Evolutionary conservation across 2,329 filamentous ascomycete species (phyloP).

Genomic region (Pseudogymnoascus sp.): DNA sequence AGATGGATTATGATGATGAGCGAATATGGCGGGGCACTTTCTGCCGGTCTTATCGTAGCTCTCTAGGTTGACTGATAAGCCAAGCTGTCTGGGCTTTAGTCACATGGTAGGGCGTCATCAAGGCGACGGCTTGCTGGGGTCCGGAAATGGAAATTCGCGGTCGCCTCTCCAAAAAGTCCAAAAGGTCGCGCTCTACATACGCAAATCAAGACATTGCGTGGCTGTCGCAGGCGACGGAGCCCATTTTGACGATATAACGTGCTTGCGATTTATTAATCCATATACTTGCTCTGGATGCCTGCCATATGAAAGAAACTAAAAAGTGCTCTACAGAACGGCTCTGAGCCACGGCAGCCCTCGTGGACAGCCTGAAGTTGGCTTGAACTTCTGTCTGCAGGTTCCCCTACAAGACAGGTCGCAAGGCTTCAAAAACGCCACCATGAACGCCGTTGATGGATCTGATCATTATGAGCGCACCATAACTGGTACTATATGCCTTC

Average conservation of each 20-base stretch:
- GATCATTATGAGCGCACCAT: constrained; percentile 42
- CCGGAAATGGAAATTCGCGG: constrained; percentile 7
- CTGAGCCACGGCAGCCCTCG: neutral
- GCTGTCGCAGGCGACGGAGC: constrained; percentile 4
- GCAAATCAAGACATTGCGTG: neutral
- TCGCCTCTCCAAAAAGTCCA: constrained; percentile 2
- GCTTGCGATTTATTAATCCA: neutral
- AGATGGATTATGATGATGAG: neutral
- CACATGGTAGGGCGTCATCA: constrained; percentile 5
- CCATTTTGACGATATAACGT: neutral
- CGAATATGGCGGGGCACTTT: constrained; percentile 7
- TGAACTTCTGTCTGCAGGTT: neutral
- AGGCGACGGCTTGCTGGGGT: constrained; percentile 2
- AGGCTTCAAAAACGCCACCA: constrained; percentile 29
- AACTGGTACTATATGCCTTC: constrained; percentile 30
- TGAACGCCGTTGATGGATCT: constrained; percentile 59
- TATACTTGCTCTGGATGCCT: neutral
- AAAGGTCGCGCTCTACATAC: neutral
- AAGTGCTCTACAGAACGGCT: neutral
- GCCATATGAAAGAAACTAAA: neutral
- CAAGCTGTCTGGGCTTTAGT: constrained; percentile 1
- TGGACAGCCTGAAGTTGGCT: neutral
- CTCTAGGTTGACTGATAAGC: neutral
- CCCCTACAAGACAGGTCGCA: constrained; percentile 1
- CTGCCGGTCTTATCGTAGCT: constrained; percentile 6